Percentiles rank a stretch among this genome's conserved stretches.
Conservation (phyloP, 2,329 filamentous ascomycete species). For the Didymosphaeria variabile region DNA sequence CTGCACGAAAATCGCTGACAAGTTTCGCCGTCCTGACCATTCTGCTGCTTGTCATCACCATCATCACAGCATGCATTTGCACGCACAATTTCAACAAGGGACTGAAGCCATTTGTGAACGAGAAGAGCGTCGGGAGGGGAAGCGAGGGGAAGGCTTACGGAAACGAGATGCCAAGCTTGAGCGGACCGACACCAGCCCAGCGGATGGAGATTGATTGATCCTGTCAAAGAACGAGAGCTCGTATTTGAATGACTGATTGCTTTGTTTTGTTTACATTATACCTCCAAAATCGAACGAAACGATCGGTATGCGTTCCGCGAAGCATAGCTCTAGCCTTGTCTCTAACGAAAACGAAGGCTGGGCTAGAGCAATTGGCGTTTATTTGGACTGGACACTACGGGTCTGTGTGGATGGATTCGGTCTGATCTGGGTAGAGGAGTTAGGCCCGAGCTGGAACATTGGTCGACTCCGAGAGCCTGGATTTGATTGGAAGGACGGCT, state of each 20-base stretch:
- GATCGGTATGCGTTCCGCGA: constrained; percentile 15
- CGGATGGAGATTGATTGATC: constrained; percentile 53
- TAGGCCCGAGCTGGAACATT: constrained; percentile 7
- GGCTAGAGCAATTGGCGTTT: constrained; percentile 11
- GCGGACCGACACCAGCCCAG: constrained; percentile 54
- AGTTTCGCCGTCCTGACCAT: constrained; percentile 95
- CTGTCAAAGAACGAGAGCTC: not conserved
- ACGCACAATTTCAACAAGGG: constrained; percentile 90
- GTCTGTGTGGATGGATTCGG: not conserved
- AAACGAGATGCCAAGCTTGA: constrained; percentile 59
- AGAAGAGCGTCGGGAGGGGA: constrained; percentile 59
- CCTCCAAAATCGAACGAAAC: constrained; percentile 21
- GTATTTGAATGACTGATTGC: constrained; percentile 6
- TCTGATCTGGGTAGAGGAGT: constrained; percentile 7
- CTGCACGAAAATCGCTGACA: constrained; percentile 85
- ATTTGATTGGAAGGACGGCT: constrained; percentile 8
- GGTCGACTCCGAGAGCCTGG: constrained; percentile 8
- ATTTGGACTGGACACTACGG: constrained; percentile 2
- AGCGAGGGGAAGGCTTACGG: constrained; percentile 59
- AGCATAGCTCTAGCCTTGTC: constrained; percentile 10
- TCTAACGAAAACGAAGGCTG: not conserved
- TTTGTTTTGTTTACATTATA: constrained; percentile 13
- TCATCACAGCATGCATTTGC: constrained; percentile 85
- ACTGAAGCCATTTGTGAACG: constrained; percentile 83
- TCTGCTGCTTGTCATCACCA: constrained; percentile 85